These are phyloP conservation scores for Wallemia hederae DNA, from an alignment of 1,284 basidiomycete genomes.

Conservation along the genomic window DNA sequence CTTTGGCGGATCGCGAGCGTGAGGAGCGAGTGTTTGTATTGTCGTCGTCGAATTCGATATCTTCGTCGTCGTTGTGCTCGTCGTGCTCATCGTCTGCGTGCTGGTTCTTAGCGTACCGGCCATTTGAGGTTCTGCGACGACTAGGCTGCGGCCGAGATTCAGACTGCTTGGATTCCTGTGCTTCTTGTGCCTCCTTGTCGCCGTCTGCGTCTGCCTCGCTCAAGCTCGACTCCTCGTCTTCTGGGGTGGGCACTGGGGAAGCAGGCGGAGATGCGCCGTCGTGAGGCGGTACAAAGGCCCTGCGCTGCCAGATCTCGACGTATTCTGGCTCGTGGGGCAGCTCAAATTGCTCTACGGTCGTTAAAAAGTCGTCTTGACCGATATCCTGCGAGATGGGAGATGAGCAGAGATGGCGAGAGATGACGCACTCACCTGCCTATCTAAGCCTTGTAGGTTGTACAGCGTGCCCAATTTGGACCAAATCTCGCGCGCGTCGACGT, in stretches of 20 bases:
- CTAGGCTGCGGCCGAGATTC: no score
- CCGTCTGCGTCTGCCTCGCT: neutral
- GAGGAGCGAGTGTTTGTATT: neutral
- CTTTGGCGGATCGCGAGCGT: neutral
- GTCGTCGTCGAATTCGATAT: neutral
- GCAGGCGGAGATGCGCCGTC: neutral
- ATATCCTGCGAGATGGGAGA: neutral
- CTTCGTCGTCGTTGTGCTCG: neutral
- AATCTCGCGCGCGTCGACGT: conserved; percentile 30
- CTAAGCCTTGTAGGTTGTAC: conserved; percentile 47
- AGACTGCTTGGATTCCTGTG: neutral
- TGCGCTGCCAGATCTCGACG: neutral
- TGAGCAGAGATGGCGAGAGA: neutral
- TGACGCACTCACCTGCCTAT: conserved; percentile 30
- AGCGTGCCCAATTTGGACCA: conserved; percentile 41
- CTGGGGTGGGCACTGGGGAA: neutral
- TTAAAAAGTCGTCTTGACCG: neutral
- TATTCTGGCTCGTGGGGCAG: neutral
- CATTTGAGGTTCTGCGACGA: neutral
- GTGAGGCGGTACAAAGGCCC: neutral
- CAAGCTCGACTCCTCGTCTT: neutral
- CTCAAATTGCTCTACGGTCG: neutral
- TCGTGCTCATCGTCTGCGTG: neutral
- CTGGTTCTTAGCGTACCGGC: neutral
- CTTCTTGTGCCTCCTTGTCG: neutral